Evolutionary conservation across 371 early-diverging fungal species (phyloP).

Genomic region (Syncephalastrum monosporum): DNA sequence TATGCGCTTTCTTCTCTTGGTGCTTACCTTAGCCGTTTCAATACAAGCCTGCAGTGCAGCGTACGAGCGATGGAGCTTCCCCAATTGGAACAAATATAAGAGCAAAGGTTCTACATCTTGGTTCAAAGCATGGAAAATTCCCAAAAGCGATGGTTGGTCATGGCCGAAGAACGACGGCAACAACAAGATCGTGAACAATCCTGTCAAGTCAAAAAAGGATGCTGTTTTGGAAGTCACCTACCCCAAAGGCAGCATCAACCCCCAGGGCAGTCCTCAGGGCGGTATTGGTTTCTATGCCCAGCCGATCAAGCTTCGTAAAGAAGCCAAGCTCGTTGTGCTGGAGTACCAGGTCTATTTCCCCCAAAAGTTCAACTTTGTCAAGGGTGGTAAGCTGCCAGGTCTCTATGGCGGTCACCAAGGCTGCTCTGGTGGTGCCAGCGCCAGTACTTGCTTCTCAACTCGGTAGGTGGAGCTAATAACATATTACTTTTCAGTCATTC

Average conservation of each 20-base stretch:
- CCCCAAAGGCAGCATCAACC: constrained; percentile 42
- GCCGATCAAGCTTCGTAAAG: constrained; percentile 37
- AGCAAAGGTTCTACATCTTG: constrained; percentile 14
- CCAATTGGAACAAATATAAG: constrained; percentile 21
- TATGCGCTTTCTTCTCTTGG: too few relatives aligned
- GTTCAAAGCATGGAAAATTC: constrained; percentile 22
- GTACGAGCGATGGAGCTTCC: constrained; percentile 17
- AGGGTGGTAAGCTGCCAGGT: constrained; percentile 61
- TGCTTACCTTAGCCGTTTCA: too few relatives aligned
- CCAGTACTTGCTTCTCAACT: constrained; percentile 59
- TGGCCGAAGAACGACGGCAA: constrained; percentile 28
- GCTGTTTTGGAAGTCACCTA: constrained; percentile 39
- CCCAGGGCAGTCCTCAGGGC: constrained; percentile 35
- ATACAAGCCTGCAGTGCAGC: neutral
- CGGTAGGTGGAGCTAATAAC: constrained; percentile 20
- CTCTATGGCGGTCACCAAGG: constrained; percentile 51
- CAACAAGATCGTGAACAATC: constrained; percentile 37
- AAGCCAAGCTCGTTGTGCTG: constrained; percentile 29
- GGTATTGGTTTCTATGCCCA: constrained; percentile 53
- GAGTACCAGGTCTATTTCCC: constrained; percentile 56
- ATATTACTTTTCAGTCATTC: neutral
- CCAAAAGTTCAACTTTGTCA: constrained; percentile 49
- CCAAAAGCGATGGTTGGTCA: constrained; percentile 18
- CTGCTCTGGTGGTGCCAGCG: constrained; percentile 59
- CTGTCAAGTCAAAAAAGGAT: constrained; percentile 21